These are phyloP conservation scores for Rhodotorula mucilaginosa DNA, from an alignment of 1,284 basidiomycete species.

Conservation along the genomic window DNA sequence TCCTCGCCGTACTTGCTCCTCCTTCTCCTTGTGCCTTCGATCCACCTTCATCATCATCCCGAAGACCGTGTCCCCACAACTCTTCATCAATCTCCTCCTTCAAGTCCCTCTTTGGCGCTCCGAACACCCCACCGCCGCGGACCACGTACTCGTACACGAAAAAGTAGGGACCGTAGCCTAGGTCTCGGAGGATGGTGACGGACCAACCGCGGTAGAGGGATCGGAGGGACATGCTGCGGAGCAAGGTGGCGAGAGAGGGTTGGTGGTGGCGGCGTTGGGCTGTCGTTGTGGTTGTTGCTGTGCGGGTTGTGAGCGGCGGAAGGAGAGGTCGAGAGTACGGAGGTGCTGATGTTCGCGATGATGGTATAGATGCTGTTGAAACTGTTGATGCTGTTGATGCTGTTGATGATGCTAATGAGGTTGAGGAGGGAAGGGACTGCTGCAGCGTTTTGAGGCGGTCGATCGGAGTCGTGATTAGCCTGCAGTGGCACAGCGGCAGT, in stretches of 20 bases:
- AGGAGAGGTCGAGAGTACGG: too few relatives aligned
- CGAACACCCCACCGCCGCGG: constrained; percentile 47
- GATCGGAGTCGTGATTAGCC: constrained; percentile 72
- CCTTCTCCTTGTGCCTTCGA: neutral
- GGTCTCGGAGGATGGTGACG: constrained; percentile 69
- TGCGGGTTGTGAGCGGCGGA: neutral
- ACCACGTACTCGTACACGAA: constrained; percentile 74
- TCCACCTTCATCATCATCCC: neutral
- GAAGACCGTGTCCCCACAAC: constrained; percentile 21
- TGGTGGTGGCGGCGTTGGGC: neutral
- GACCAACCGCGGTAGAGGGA: constrained; percentile 75
- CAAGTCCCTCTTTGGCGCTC: constrained; percentile 36
- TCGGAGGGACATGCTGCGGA: constrained; percentile 58
- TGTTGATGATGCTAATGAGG: neutral
- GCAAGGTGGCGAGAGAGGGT: constrained; percentile 58
- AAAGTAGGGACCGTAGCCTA: constrained; percentile 80
- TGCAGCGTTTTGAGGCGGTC: constrained; percentile 85
- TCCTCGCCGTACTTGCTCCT: constrained; percentile 25
- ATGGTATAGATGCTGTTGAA: too few relatives aligned
- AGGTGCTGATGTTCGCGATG: too few relatives aligned
- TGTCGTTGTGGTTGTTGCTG: neutral
- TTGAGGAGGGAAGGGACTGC: constrained; percentile 51
- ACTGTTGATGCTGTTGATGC: too few relatives aligned
- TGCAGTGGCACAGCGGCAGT: constrained; percentile 45
- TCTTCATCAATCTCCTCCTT: constrained; percentile 54